Base-by-base conservation (phyloP, 169 alveolate species). In the Eimeria maxima region DNA sequence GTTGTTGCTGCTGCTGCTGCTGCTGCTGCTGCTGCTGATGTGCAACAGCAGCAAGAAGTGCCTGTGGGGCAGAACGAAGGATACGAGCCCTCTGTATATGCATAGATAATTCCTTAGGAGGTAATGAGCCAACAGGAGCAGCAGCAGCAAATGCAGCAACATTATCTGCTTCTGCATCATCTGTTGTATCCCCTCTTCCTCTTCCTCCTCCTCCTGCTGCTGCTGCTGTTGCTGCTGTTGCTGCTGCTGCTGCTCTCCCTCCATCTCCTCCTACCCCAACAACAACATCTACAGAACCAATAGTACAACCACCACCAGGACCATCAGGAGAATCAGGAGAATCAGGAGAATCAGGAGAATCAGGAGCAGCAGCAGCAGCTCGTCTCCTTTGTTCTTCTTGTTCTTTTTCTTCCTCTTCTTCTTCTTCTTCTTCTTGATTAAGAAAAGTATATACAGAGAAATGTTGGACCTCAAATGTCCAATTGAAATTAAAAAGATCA, bases 381-480 rank as follows among this genome's bases (percentile, higher is more conserved):
- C n/a, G n/a, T n/a, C n/a, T n/a, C n/a, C n/a, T n/a, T n/a, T n/a
- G n/a, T n/a, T n/a, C n/a, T n/a, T n/a, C n/a, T n/a, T n/a, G n/a
- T n/a, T n/a, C n/a, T n/a, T n/a, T n/a, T n/a, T n/a, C n/a, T n/a
- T n/a, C n/a, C n/a, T n/a, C n/a, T n/a, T n/a, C n/a, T n/a, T n/a
- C n/a, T n/a, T n/a, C n/a, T n/a, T n/a, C n/a, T n/a, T n/a, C n/a
- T n/a, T n/a, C n/a, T n/a, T n/a, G n/a, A n/a, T n/a, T n/a, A n/a
- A n/a, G n/a, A n/a, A n/a, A n/a, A n/a, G n/a, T 60, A 55, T 91
- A 91, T 7, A 84, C 86, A 27, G 90, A 73, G 83, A 91, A 91
- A 42, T 91, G 95, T 60, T 91, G 91, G 3, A 91, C 95, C 57
- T 91, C 95, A 60, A 91, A 91, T 0, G 67, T 22, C 95, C 95